phyloP scores from a whole-genome alignment of 2,329 filamentous ascomycete genomes.

The Colletotrichum tanaceti region DNA sequence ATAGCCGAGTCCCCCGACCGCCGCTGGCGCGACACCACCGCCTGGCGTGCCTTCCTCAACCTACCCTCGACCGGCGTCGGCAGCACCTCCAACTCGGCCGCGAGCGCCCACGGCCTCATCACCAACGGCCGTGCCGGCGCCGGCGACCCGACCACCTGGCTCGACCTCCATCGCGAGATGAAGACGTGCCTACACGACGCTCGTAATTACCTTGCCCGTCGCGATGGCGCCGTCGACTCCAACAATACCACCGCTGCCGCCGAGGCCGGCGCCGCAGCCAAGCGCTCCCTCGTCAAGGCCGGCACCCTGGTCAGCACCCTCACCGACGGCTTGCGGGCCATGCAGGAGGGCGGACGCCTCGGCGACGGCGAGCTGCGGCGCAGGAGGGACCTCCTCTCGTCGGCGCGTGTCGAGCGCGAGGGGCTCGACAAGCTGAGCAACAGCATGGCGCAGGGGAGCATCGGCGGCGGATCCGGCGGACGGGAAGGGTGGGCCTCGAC shows the following conservation, averaged over 20 bases:
- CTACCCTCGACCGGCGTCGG: slow-evolving; percentile 62
- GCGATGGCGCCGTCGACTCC: slow-evolving; percentile 65
- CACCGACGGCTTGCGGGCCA: slow-evolving; percentile 71
- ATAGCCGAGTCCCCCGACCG: slow-evolving; percentile 80
- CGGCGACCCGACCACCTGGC: slow-evolving; percentile 75
- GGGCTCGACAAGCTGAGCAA: slow-evolving; percentile 79
- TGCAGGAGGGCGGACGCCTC: slow-evolving; percentile 66
- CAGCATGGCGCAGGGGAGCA: slow-evolving; percentile 53
- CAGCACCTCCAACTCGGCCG: slow-evolving; percentile 61
- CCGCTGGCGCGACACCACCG: slow-evolving; percentile 78
- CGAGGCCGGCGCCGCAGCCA: slow-evolving; percentile 79
- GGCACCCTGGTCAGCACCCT: slow-evolving; percentile 72
- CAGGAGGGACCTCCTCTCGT: slow-evolving; percentile 75
- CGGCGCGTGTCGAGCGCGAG: slow-evolving; percentile 79
- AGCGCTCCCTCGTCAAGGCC: slow-evolving; percentile 77
- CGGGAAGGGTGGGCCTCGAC: slow-evolving; percentile 61
- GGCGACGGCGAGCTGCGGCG: slow-evolving; percentile 81
- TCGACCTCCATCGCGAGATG: slow-evolving; percentile 80
- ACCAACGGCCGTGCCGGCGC: slow-evolving; percentile 44
- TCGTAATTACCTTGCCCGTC: slow-evolving; percentile 71
- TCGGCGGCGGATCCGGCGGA: slow-evolving; percentile 59
- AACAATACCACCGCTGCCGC: slow-evolving; percentile 57
- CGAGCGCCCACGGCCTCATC: slow-evolving; percentile 58
- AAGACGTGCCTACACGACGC: slow-evolving; percentile 78
- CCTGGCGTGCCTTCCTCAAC: slow-evolving; percentile 80